phyloP scores from a whole-genome alignment of 305 asterid species.

The Fraxinus sp. region DNA sequence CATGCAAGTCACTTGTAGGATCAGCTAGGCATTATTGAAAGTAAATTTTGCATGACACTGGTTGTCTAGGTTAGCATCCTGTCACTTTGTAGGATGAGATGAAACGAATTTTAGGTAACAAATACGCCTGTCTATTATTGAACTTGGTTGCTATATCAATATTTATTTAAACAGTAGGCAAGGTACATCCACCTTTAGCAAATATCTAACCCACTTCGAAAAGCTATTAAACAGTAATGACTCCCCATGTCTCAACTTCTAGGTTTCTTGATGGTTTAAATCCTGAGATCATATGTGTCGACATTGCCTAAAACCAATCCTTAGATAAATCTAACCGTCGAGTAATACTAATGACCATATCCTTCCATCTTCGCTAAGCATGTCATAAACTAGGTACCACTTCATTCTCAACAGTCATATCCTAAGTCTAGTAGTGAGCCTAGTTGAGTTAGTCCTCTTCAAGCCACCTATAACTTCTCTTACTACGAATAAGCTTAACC shows the following conservation, averaged over 20 bases:
- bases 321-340: no score
- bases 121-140: not conserved
- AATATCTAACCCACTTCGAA: not conserved
- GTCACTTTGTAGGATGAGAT: not conserved
- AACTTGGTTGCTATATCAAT: not conserved
- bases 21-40: no score
- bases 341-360: not conserved
- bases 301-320: no score
- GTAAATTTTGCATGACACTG: no score
- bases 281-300: no score
- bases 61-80: not conserved
- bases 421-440: not conserved
- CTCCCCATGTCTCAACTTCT: no score
- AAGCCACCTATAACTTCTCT: no score
- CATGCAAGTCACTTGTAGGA: no score
- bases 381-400: not conserved
- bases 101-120: not conserved
- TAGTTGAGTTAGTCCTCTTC: no score
- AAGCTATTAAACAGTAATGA: no score
- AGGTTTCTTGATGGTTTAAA: no score
- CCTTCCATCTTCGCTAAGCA: not conserved
- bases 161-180: not conserved
- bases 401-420: not conserved
- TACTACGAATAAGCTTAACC: no score
- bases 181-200: not conserved